A percentile compares a stretch with the other conserved stretches of the same genome.
These are phyloP conservation scores for Chenopodium album DNA, from an alignment of 148 eudicot genomes.

Conservation along the genomic window DNA sequence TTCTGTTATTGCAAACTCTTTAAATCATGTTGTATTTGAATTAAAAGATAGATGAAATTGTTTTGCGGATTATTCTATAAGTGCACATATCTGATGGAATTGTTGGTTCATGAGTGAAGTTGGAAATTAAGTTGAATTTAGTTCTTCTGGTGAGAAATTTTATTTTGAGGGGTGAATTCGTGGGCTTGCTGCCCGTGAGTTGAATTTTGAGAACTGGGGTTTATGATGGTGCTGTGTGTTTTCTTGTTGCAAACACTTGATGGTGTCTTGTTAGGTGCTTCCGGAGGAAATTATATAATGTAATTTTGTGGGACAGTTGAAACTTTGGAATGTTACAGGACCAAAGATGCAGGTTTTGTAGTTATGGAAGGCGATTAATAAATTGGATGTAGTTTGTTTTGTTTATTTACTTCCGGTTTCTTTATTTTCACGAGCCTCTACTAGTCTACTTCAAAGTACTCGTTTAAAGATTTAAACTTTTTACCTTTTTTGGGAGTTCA, in stretches of 20 bases:
- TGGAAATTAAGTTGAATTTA: not conserved
- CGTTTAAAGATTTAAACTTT: not conserved
- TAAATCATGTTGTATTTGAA: too few relatives aligned
- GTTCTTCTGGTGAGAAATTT: not conserved
- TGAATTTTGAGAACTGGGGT: not conserved
- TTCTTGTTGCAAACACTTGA: not conserved
- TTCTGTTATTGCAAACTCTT: too few relatives aligned
- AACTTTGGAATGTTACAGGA: not conserved
- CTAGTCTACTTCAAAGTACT: not conserved
- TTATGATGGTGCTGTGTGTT: not conserved
- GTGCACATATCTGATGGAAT: not conserved
- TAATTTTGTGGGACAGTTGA: not conserved
- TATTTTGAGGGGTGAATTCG: not conserved
- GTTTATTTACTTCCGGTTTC: not conserved
- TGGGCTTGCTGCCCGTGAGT: not conserved
- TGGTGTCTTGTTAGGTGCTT: not conserved
- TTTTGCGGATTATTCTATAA: not conserved
- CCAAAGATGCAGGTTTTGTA: not conserved
- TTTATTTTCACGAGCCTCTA: not conserved
- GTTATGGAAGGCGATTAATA: not conserved
- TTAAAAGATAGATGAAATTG: not conserved
- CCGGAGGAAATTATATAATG: not conserved
- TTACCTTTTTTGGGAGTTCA: not conserved
- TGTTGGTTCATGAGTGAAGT: not conserved
- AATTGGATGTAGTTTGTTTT: not conserved